These are phyloP conservation scores for Talaromyces proteolyticus DNA, from an alignment of 495 filamentous ascomycete genomes.

Conservation along the genomic window DNA sequence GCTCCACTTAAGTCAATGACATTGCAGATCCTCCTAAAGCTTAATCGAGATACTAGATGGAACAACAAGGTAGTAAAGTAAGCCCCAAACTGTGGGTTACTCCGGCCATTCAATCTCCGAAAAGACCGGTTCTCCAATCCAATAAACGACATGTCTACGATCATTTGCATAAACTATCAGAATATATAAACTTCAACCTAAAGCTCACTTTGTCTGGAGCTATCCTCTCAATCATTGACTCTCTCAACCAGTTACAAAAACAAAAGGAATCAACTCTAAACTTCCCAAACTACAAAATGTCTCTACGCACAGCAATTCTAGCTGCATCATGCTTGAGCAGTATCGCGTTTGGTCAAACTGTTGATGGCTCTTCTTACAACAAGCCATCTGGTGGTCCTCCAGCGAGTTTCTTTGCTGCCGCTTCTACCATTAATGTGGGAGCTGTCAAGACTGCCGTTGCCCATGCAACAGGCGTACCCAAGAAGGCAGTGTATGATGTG, in stretches of 20 bases:
- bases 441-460: slow-evolving; percentile 21
- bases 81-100: neutral
- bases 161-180: neutral
- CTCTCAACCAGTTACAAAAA: no score
- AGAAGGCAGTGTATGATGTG: slow-evolving; percentile 20
- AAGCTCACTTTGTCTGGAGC: no score
- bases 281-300: neutral
- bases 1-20: neutral
- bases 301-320: no score
- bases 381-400: slow-evolving; percentile 20
- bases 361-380: slow-evolving; percentile 19
- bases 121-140: neutral
- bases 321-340: no score
- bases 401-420: slow-evolving; percentile 22
- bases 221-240: no score
- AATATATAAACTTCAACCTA: neutral
- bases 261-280: neutral
- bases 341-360: slow-evolving; percentile 9
- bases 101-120: neutral
- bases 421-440: slow-evolving; percentile 16
- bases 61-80: neutral
- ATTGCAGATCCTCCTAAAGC: neutral
- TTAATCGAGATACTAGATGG: neutral
- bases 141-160: neutral
- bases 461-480: slow-evolving; percentile 15